Evolutionary conservation across 495 filamentous ascomycete species (phyloP).

Genomic region (Pseudomonodictys pantanalensis): DNA sequence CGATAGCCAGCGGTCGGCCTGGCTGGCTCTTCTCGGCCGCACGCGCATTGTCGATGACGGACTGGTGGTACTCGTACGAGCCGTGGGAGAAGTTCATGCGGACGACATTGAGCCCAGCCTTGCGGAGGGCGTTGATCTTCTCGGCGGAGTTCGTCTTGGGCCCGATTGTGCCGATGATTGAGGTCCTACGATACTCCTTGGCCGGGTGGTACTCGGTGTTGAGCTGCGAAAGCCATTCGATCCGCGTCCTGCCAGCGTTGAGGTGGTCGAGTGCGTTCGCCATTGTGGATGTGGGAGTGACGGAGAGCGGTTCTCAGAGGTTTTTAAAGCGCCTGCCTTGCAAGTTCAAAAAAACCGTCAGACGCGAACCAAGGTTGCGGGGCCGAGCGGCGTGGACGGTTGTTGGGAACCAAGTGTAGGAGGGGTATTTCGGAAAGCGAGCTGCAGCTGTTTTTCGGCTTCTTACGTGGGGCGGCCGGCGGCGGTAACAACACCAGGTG

Average conservation of each 20-base stretch:
- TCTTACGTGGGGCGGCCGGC: constrained; percentile 21
- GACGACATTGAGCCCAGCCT: constrained; percentile 89
- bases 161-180: constrained; percentile 98
- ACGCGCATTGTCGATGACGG: constrained; percentile 91
- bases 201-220: constrained; percentile 75
- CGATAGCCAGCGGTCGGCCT: constrained; percentile 91
- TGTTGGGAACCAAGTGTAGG: not conserved
- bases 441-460: not conserved
- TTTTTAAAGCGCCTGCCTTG: not conserved
- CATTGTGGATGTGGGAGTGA: constrained; percentile 42
- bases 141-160: constrained; percentile 98
- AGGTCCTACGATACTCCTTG: constrained; percentile 89
- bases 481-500: not conserved
- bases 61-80: constrained; percentile 93
- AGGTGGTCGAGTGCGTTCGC: constrained; percentile 76
- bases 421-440: not conserved
- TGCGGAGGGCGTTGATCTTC: constrained; percentile 89
- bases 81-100: constrained; percentile 99
- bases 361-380: too few relatives aligned
- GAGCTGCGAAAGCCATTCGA: constrained; percentile 86
- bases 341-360: too few relatives aligned
- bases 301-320: not conserved
- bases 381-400: not conserved
- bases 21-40: constrained; percentile 69
- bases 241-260: constrained; percentile 69